These are phyloP conservation scores for Byssothecium circinans DNA, from an alignment of 2,329 filamentous ascomycete species.

Conservation along the genomic window DNA sequence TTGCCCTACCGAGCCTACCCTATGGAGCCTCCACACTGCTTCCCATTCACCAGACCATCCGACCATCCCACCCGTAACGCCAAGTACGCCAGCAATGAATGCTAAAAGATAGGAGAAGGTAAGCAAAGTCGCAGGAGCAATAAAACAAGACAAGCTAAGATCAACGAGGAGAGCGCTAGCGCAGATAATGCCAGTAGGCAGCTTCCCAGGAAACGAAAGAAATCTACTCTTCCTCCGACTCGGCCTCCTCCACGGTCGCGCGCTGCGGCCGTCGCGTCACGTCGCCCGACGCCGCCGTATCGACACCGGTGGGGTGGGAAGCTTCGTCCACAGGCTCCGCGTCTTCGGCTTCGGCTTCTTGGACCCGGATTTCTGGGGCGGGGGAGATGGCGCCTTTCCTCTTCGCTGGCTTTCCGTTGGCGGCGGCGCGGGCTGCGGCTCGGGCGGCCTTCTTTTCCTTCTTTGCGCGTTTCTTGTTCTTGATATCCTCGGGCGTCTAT, in stretches of 20 bases:
- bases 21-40: too few relatives aligned
- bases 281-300: slow-evolving; percentile 17
- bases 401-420: slow-evolving; percentile 28
- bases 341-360: slow-evolving; percentile 10
- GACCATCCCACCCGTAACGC: not conserved
- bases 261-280: slow-evolving; percentile 31
- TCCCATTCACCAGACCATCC: too few relatives aligned
- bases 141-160: not conserved
- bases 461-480: slow-evolving; percentile 49
- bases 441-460: slow-evolving; percentile 42
- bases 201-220: too few relatives aligned
- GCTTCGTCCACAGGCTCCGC: slow-evolving; percentile 26
- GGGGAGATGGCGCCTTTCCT: slow-evolving; percentile 37
- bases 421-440: slow-evolving; percentile 33
- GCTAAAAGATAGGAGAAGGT: not conserved
- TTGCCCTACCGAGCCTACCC: too few relatives aligned
- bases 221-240: slow-evolving; percentile 41
- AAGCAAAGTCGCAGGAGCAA: not conserved
- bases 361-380: slow-evolving; percentile 31
- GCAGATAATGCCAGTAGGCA: too few relatives aligned
- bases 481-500: slow-evolving; percentile 46
- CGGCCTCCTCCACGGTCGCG: slow-evolving; percentile 43
- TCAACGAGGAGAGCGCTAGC: not conserved
- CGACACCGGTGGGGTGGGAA: slow-evolving; percentile 33
- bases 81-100: slow-evolving; percentile 1